A percentile compares a stretch with the other conserved stretches of the same genome.
Conservation (phyloP, 2,329 filamentous ascomycete species). For the Truncatella angustata region DNA sequence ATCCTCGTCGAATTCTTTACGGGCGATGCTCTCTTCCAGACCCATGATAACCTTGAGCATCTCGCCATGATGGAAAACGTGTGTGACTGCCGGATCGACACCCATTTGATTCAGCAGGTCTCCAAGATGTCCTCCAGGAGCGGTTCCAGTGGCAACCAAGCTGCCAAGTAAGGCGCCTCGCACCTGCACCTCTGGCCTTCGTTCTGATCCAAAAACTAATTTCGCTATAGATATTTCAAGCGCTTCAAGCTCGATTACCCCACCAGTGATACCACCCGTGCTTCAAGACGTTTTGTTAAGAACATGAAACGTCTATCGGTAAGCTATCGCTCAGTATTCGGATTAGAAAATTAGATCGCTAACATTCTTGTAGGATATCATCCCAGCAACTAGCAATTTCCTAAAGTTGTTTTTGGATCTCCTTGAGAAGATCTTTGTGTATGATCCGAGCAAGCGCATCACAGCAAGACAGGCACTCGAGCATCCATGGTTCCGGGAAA, state of each 20-base stretch:
- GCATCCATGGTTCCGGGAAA: slow-evolving; percentile 67
- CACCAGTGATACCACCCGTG: slow-evolving; percentile 59
- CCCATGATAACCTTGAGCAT: slow-evolving; percentile 70
- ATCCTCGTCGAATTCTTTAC: slow-evolving; percentile 73
- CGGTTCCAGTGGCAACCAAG: slow-evolving; percentile 56
- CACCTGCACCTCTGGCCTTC: background rate
- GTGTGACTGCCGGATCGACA: slow-evolving; percentile 57
- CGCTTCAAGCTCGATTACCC: slow-evolving; percentile 65
- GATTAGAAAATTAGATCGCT: slow-evolving; percentile 13
- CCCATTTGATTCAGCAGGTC: slow-evolving; percentile 55
- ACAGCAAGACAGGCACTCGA: slow-evolving; percentile 65
- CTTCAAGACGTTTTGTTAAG: slow-evolving; percentile 65
- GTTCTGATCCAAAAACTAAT: slow-evolving; percentile 27
- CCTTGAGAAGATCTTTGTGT: slow-evolving; percentile 65
- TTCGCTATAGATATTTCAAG: slow-evolving; percentile 59
- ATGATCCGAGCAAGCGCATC: slow-evolving; percentile 64
- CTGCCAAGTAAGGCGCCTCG: slow-evolving; percentile 62
- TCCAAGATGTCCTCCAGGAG: slow-evolving; percentile 56
- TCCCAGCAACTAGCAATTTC: slow-evolving; percentile 58
- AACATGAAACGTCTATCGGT: slow-evolving; percentile 70
- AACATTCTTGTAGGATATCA: slow-evolving; percentile 55
- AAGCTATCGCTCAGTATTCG: slow-evolving; percentile 25
- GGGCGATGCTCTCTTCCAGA: slow-evolving; percentile 69
- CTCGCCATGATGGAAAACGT: slow-evolving; percentile 76
- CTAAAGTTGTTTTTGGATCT: slow-evolving; percentile 63